Base-by-base conservation (phyloP, 2,329 filamentous ascomycete genomes). In the Exophiala sp. region DNA sequence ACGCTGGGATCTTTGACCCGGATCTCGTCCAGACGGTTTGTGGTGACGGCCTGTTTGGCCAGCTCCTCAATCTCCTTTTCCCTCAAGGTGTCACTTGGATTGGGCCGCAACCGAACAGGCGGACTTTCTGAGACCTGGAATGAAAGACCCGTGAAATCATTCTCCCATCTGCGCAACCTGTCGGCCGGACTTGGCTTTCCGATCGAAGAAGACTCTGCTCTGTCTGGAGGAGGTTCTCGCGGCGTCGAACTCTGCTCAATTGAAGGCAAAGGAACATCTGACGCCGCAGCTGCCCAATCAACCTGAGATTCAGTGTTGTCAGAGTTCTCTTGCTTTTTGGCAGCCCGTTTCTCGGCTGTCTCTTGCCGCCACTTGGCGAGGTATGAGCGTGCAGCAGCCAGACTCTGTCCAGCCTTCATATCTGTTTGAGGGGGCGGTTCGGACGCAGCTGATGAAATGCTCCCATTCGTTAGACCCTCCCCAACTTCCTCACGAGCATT, bases 41-140 rank as follows among this genome's bases (percentile, higher is more conserved):
- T 58, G 10, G 54, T 54, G 9, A 60, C 51, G 19, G 50, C 54
- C 37, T 57, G 50, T 46, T 56, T 58, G 10, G 46, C 39, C 9
- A 62, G 43, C 13, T 50, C 46, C 32, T 60, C 53, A 18, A 57
- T 60, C 37, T 63, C 58, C 45, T 40, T 53, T 30, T 61, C 52
- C 46, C 60, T 62, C 24, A 50, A 53, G 13, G 58, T 58, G 35
- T 62, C 45, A 29, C 48, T 45, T 8, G 52, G 35, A 13, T 48
- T 54, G 19, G 43, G 45, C 21, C 55, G 59, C 21, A 46, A 56
- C 29, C 61, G 62, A 46, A 63, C 63, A 2, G 60, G 56, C 9
- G 65, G 63, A 39, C 64, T 66, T 27, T 66, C 55, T 14, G 65
- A 67, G 16, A 64, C 51, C 30, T 63, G 64, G 34, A 63, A 56